phyloP scores from a whole-genome alignment of 805 yeast genomes.

The Candida cerambycidarum region DNA sequence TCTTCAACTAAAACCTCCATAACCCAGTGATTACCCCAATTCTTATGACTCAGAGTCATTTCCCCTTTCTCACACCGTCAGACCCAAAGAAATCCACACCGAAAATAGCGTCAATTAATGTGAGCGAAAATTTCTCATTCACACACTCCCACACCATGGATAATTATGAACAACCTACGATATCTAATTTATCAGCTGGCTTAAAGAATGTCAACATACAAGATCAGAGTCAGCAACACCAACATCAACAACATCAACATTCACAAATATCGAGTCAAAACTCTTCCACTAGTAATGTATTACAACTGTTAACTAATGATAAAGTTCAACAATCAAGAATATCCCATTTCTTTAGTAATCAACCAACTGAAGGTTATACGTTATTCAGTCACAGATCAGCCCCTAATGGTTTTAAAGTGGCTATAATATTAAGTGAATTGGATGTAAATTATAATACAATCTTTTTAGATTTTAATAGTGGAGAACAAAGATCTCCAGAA shows the following conservation, averaged over 20 bases:
- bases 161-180: constrained; percentile 22
- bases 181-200: constrained; percentile 48
- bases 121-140: constrained; percentile 3
- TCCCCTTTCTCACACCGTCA: no score
- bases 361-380: constrained; percentile 81
- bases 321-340: constrained; percentile 56
- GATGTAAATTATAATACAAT: constrained; percentile 77
- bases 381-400: constrained; percentile 83
- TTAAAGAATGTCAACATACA: constrained; percentile 41
- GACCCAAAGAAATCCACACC: no score
- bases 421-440: constrained; percentile 82
- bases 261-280: constrained; percentile 10
- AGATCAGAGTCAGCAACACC: constrained; percentile 44
- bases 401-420: constrained; percentile 95
- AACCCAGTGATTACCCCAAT: no score
- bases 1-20: no score
- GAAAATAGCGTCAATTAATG: neutral
- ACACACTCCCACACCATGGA: constrained; percentile 6
- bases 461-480: constrained; percentile 79
- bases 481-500: constrained; percentile 92
- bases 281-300: constrained; percentile 3
- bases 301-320: constrained; percentile 27
- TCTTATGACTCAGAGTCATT: no score
- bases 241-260: constrained; percentile 20
- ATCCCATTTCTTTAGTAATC: constrained; percentile 68